A percentile compares a stretch with the other conserved stretches of the same genome.
phyloP scores from a whole-genome alignment of 75 land plant genomes.

The Sequoiadendron giganteum region DNA sequence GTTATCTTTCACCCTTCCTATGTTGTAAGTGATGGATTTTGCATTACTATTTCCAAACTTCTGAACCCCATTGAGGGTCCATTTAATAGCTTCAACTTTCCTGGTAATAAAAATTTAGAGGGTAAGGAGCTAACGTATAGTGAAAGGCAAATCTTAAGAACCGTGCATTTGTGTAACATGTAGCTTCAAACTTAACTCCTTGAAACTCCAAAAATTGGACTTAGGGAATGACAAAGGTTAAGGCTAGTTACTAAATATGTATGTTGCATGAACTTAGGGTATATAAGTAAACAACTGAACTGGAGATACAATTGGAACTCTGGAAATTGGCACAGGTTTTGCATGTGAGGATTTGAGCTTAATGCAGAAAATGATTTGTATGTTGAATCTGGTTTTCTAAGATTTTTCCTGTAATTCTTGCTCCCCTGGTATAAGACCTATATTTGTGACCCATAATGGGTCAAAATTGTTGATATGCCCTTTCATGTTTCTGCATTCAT shows the following conservation, averaged over 20 bases:
- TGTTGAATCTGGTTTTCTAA: neutral
- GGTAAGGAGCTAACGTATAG: neutral
- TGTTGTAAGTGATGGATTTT: conserved; percentile 4
- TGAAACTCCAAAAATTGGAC: neutral
- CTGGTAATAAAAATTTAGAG: neutral
- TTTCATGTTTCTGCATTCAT: neutral
- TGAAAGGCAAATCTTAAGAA: neutral
- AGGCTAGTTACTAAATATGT: neutral
- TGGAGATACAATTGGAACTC: neutral
- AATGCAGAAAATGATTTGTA: neutral
- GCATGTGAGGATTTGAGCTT: neutral
- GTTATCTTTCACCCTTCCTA: conserved; percentile 5
- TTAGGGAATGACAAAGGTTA: neutral
- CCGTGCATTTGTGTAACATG: neutral
- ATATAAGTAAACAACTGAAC: neutral
- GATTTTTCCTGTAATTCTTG: neutral
- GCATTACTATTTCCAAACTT: neutral
- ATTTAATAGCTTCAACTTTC: neutral
- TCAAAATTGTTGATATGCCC: neutral
- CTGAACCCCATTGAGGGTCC: neutral
- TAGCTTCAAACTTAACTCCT: neutral
- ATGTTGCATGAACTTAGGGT: neutral
- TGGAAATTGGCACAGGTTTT: neutral
- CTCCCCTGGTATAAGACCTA: neutral
- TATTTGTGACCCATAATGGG: neutral